Conservation (phyloP, 768 basidiomycete species). For the Podaxis sp. region DNA sequence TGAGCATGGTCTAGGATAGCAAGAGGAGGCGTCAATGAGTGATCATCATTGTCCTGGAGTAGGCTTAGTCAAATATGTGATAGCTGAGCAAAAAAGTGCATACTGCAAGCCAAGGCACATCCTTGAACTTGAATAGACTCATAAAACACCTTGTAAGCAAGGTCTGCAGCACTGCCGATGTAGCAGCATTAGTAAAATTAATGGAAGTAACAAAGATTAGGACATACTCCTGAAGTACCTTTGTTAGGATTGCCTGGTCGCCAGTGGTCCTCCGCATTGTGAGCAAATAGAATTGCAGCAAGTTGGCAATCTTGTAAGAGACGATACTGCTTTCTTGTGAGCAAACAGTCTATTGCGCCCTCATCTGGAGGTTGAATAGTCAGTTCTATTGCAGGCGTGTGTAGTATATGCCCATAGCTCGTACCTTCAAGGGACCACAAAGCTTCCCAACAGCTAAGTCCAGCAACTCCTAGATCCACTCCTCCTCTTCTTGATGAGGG, state of each 20-base stretch:
- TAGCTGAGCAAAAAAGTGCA: constrained; percentile 18
- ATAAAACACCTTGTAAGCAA: constrained; percentile 83
- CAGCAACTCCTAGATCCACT: constrained; percentile 78
- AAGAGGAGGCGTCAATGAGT: constrained; percentile 70
- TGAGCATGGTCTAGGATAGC: constrained; percentile 80
- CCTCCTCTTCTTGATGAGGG: constrained; percentile 66
- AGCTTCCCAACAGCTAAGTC: constrained; percentile 84
- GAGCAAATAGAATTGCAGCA: constrained; percentile 91
- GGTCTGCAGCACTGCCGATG: constrained; percentile 65
- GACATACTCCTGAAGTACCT: constrained; percentile 76
- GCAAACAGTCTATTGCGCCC: constrained; percentile 91
- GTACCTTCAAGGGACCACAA: constrained; percentile 83
- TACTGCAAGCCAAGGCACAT: constrained; percentile 58
- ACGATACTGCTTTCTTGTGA: constrained; percentile 93
- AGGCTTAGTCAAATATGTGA: constrained; percentile 1
- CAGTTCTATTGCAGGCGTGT: not conserved
- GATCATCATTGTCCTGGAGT: constrained; percentile 65
- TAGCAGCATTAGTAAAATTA: not conserved
- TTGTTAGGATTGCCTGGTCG: constrained; percentile 72
- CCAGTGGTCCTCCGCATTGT: constrained; percentile 95
- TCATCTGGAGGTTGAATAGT: constrained; percentile 46
- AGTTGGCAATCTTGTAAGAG: constrained; percentile 89
- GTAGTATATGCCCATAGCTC: not conserved
- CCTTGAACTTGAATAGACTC: constrained; percentile 87
- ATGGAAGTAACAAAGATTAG: not conserved